Conservation (phyloP, 2,329 filamentous ascomycete species). For the Pseudogymnoascus sp. region DNA sequence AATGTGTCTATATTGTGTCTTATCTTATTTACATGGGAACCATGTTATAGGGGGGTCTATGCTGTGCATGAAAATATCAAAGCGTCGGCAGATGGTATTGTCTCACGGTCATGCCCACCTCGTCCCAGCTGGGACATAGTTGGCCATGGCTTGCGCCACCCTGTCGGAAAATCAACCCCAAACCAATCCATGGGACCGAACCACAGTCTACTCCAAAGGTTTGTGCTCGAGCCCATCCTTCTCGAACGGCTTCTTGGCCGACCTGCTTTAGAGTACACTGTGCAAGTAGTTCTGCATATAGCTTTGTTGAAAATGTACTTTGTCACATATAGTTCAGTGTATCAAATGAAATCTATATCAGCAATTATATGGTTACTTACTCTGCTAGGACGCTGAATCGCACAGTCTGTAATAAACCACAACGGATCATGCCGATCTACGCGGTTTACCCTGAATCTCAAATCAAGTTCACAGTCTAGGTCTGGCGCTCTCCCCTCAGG, state of each 20-base stretch:
- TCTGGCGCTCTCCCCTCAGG: neutral
- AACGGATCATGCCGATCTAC: neutral
- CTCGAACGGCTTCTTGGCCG: neutral
- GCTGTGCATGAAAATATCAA: neutral
- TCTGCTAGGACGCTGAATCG: neutral
- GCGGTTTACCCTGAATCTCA: neutral
- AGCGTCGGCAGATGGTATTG: neutral
- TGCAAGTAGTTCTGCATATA: neutral
- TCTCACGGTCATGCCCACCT: neutral
- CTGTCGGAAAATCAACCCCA: neutral
- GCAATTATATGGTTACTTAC: neutral
- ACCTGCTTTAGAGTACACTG: neutral
- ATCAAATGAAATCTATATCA: neutral
- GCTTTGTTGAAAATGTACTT: neutral
- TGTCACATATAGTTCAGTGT: neutral
- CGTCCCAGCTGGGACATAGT: neutral
- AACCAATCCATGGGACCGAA: neutral
- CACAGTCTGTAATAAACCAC: neutral
- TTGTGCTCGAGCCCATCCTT: neutral
- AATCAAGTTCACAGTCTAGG: neutral
- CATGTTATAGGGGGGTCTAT: neutral
- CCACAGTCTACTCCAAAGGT: neutral
- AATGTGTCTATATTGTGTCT: neutral
- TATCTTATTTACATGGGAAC: neutral
- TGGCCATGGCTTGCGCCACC: neutral